A percentile compares a stretch with the other conserved stretches of the same genome.
phyloP scores from a whole-genome alignment of 2,329 filamentous ascomycete genomes.

The Volutella citrinella region DNA sequence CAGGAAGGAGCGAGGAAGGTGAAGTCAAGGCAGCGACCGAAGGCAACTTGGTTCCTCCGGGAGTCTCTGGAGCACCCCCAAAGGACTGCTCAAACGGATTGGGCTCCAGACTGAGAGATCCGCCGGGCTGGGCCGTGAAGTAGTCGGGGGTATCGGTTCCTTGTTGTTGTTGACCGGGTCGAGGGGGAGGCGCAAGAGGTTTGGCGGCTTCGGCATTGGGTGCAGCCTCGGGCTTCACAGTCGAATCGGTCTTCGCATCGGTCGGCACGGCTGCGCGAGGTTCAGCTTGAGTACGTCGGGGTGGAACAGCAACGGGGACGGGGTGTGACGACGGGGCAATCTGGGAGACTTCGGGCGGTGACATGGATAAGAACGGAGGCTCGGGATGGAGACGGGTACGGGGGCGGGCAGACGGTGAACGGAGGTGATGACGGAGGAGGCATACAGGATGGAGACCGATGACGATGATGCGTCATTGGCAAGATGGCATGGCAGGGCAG shows the following conservation, averaged over 20 bases:
- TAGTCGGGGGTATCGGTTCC: conserved; percentile 63
- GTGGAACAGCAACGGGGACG: conserved; percentile 14
- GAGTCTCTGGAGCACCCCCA: conserved; percentile 70
- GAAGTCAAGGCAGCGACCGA: conserved; percentile 90
- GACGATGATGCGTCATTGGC: conserved; percentile 25
- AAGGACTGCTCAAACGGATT: conserved; percentile 99
- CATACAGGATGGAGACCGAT: conserved; percentile 14
- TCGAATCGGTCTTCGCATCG: conserved; percentile 45
- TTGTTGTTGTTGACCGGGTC: conserved; percentile 50
- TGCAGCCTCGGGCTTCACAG: conserved; percentile 47
- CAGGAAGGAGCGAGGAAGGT: conserved; percentile 75
- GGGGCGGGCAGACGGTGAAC: conserved; percentile 12
- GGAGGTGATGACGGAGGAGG: conserved; percentile 16
- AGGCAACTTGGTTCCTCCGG: conserved; percentile 78
- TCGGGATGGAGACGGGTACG: conserved; percentile 3
- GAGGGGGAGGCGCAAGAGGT: conserved; percentile 69
- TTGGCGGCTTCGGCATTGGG: conserved; percentile 59
- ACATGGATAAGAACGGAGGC: too few species aligned
- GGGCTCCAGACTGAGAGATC: conserved; percentile 72
- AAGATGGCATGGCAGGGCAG: conserved; percentile 6
- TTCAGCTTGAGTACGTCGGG: conserved; percentile 19
- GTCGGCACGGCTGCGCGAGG: conserved; percentile 37
- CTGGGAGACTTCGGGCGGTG: conserved; percentile 11
- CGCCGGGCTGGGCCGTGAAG: conserved; percentile 57
- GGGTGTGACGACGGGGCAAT: conserved; percentile 14